Conservation (phyloP, 805 yeast species). For the Cyberlindnera euphorbiiphila region DNA sequence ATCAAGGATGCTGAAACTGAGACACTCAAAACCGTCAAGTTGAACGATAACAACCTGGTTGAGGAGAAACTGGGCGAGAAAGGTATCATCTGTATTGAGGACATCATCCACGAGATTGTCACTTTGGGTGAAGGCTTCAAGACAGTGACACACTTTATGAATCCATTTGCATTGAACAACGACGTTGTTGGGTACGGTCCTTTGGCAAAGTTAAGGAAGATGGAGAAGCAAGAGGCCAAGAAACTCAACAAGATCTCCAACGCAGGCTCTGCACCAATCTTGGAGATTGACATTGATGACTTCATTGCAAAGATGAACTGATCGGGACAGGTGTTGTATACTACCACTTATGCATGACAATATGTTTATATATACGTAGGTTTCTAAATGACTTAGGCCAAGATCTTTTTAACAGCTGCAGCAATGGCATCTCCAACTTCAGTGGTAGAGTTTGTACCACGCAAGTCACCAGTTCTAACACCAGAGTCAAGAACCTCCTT, state of each 20-base stretch:
- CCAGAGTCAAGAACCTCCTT: conserved; percentile 75
- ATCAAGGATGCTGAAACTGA: conserved; percentile 34
- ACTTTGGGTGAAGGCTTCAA: conserved; percentile 64
- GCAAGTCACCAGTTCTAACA: conserved; percentile 86
- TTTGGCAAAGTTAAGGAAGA: conserved; percentile 59
- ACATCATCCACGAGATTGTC: conserved; percentile 67
- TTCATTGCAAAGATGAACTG: conserved; percentile 63
- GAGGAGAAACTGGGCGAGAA: conserved; percentile 68
- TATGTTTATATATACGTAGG: not conserved
- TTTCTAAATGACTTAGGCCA: conserved; percentile 27
- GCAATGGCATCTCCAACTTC: conserved; percentile 97
- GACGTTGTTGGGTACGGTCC: conserved; percentile 78
- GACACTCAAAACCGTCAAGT: conserved; percentile 38
- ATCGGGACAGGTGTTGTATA: conserved; percentile 3
- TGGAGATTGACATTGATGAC: conserved; percentile 70
- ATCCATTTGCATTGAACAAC: conserved; percentile 64
- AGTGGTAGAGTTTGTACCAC: conserved; percentile 75
- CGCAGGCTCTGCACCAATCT: conserved; percentile 60
- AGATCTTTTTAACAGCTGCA: conserved; percentile 56
- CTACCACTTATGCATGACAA: conserved; percentile 1
- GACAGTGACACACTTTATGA: conserved; percentile 54
- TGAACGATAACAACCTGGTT: conserved; percentile 71
- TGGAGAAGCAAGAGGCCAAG: conserved; percentile 51
- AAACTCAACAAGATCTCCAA: conserved; percentile 44
- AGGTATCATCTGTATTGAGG: conserved; percentile 78